These are phyloP conservation scores for Teratosphaeria gauchensis DNA, from an alignment of 2,329 filamentous ascomycete genomes.

Conservation along the genomic window DNA sequence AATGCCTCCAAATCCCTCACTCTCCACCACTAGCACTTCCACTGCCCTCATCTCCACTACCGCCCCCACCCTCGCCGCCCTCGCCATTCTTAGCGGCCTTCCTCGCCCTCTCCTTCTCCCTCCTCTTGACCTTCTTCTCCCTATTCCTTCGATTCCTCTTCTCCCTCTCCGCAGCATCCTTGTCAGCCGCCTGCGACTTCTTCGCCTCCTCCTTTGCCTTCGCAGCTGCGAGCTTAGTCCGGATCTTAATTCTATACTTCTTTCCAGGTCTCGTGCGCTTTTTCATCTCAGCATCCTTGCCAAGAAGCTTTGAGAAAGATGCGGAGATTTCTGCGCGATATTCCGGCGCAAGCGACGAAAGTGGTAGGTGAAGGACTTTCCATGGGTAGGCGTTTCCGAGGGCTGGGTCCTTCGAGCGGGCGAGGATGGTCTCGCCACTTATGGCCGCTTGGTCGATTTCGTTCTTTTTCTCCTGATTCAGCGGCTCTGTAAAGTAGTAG, in stretches of 20 bases:
- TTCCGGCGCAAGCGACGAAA: constrained; percentile 1
- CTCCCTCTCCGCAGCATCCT: constrained; percentile 21
- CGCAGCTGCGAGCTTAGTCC: constrained; percentile 14
- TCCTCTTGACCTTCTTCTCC: constrained; percentile 29
- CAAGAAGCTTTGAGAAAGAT: not conserved
- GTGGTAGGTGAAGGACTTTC: constrained; percentile 16
- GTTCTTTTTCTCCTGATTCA: not conserved
- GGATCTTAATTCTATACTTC: constrained; percentile 20
- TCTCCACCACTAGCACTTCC: not conserved
- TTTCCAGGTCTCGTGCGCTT: constrained; percentile 24
- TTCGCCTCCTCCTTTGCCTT: constrained; percentile 13
- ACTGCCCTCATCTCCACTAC: not conserved
- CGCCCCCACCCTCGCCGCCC: not conserved
- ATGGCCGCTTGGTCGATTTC: constrained; percentile 11
- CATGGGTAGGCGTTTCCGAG: constrained; percentile 16
- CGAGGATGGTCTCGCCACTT: constrained; percentile 12
- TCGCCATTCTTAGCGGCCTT: constrained; percentile 13
- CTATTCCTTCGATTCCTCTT: constrained; percentile 25
- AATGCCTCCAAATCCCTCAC: not conserved
- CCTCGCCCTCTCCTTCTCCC: constrained; percentile 25
- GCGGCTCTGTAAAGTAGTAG: constrained; percentile 13
- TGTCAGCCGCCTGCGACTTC: constrained; percentile 5
- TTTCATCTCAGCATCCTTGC: not conserved
- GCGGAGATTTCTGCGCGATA: not conserved
- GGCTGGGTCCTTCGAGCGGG: constrained; percentile 8